Evolutionary conservation across 768 basidiomycete genomes (phyloP), one percentile per base, ranked within the genome.

Genomic region (Agaricus subrufescens): DNA sequence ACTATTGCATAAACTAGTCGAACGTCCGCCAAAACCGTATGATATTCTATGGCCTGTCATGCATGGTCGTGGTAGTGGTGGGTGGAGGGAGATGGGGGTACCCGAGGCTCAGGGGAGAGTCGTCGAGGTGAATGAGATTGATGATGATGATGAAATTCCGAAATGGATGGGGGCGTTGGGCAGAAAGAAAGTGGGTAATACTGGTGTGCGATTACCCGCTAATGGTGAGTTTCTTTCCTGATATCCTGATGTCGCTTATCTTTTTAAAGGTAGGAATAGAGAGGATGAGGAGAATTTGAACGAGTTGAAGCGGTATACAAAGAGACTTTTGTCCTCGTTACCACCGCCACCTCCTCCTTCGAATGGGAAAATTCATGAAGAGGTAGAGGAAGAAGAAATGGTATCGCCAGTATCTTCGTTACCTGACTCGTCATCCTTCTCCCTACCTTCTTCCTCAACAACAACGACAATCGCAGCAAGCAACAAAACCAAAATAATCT

Each of bases 11-110:
- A 58, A 31, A 8, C 8, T 8, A 84, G 83, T 85, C 11, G 81
- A 80, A 10, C 74, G 78, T 26, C 74, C 79, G 1, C 73, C 81
- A 1, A 71, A 76, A 38, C 84, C 86, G 1, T 97, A 96, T 64
- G 91, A 98, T 68, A 71, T 98, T 1, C 74, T 95, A 2, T 89
- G 89, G 82, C 95, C 95, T 0, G 75, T 91, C 1, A 45, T 29
- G 30, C 72, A 71, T 42, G 75, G 71, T 58, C 68, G 74, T 15
- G 31, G 48, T 3, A 30, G 38, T 15, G 49, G 48, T 7, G 50
- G 37, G 29, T 46, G 54, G 50, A 73, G 70, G 56, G 66, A 65
- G 31, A 60, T 52, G 9, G 62, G 66, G 47, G 63, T 67, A 55
- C 63, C 73, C 10, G 74, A 73, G 15, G 62, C 65, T 9, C 70